Evolutionary conservation across 176 grass and related monocot genomes (phyloP), one percentile per base, ranked within the genome.

Genomic region (Aegilops umbellulata): DNA sequence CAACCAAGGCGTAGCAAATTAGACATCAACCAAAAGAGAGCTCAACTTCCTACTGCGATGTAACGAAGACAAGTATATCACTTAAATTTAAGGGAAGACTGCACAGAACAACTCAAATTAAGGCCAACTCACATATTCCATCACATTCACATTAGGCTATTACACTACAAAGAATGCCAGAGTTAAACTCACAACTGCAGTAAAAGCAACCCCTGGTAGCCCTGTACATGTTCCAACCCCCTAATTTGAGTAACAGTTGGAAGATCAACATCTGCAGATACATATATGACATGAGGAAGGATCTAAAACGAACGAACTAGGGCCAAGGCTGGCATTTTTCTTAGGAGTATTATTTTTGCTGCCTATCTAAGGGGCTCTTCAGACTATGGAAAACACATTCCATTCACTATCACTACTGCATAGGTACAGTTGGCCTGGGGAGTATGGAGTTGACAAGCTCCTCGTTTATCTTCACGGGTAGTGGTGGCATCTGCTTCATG

Each of bases 401-500:
- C 81, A 70, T 57, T 78, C 26, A 9, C 82, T 82, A 86, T 86
- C 76, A 47, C 87, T 87, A 92, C 91, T 94, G 85, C 92, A 97
- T 94, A 86, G 92, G 86, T 74, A 88, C 87, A 60, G 87, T 91
- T 47, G 90, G 88, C 82, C 88, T 94, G 14, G 97, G 97, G 49
- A 99, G 89, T 69, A 99, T 81, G 12, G 97, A 94, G 65, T 93
- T 99, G 24, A 93, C 92, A 1, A 99, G 94, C 10, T 99, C 97
- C 85, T 99, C 97, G 39, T 99, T 94, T 82, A 99, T 85, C 91
- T 97, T 94, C 76, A 91, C 94, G 0, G 97, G 97, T 80, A 99
- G 76, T 12, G 94, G 92, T 6, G 97, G 97, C 97, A 99, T 99
- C 88, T 99, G 97, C 90, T 97, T 99, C 94, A 99, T 99, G 91